Evolutionary conservation across 257 asterid species (phyloP).

Genomic region (Salvia rosmarinus): DNA sequence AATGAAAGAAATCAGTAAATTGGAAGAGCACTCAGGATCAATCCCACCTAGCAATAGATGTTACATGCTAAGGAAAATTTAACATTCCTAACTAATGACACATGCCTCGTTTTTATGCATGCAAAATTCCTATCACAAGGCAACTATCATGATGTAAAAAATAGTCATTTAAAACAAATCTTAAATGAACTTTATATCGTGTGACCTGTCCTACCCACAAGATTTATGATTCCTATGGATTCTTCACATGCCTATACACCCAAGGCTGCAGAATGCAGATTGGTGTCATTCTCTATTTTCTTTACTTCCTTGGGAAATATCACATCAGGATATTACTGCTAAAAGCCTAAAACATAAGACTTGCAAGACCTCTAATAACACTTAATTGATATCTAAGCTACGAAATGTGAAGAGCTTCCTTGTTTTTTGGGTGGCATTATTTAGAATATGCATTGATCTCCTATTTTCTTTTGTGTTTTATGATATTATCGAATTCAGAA

Average conservation of each 20-base stretch:
- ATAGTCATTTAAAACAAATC: too few relatives aligned
- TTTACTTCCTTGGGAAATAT: not conserved
- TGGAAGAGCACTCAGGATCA: not conserved
- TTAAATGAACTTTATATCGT: too few relatives aligned
- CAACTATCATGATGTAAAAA: not conserved
- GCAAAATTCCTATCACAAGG: not conserved
- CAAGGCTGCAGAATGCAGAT: too few relatives aligned
- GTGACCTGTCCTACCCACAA: not conserved
- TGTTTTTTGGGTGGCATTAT: not conserved
- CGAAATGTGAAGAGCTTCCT: not conserved
- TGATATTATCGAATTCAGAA: not conserved
- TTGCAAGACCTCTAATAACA: not conserved
- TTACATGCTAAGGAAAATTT: not conserved
- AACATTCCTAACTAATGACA: not conserved
- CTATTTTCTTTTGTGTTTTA: not conserved
- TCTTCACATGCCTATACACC: not conserved
- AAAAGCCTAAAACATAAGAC: too few relatives aligned
- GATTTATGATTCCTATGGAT: not conserved
- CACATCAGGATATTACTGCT: too few relatives aligned
- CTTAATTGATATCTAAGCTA: constrained; percentile 1
- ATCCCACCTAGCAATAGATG: not conserved
- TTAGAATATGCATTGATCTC: not conserved
- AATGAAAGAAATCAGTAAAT: not conserved
- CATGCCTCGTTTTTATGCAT: not conserved
- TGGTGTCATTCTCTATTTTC: too few relatives aligned